Base-by-base conservation (phyloP, 148 eudicot genomes). In the Vaccinium vitisidaea region DNA sequence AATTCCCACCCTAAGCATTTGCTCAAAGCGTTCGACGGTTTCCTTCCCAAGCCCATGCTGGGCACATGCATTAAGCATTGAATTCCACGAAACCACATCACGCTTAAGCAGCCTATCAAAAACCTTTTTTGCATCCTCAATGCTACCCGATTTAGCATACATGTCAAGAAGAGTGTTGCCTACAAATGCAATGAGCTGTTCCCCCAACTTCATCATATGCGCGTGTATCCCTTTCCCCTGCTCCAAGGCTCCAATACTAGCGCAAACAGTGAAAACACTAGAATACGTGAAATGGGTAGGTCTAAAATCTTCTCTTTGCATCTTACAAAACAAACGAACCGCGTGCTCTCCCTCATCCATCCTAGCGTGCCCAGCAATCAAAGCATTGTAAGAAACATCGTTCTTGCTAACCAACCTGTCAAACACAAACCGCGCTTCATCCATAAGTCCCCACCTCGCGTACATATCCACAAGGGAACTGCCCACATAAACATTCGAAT, bases 141-240 rank as follows among this genome's bases (percentile, higher is more conserved):
- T 84, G 86, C 82, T 84, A 15, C 86, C 86, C 1, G 86, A 84
- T 65, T 84, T 84, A 0, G 86, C 82, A n/a, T 84, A 84, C 86
- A 84, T 84, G 74, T 84, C 86, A 23, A 84, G 86, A 69, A 84
- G 67, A 23, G 76, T 84, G 81, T 84, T 84, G 23, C 86, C 86
- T 1, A 78, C 78, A 54, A 56, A 84, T 3, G 67, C 15, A 52
- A 54, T 6, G 19, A 79, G 86, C 53, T 69, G 58, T 52, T 79
- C 75, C n/a, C 86, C 86, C 3, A 75, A 84, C 48, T 84, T 84
- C 54, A 79, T 23, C 67, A 84, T 84, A 52, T 84, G 77, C 0
- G 83, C 82, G 21, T 84, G 86, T 36, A 84, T 54, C 86, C 77
- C 79, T 79, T 79, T 84, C 8, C 86, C 86, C 59, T 84, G 86